Conservation (phyloP, 2,329 filamentous ascomycete species). For the Penicillium oxalicum region DNA sequence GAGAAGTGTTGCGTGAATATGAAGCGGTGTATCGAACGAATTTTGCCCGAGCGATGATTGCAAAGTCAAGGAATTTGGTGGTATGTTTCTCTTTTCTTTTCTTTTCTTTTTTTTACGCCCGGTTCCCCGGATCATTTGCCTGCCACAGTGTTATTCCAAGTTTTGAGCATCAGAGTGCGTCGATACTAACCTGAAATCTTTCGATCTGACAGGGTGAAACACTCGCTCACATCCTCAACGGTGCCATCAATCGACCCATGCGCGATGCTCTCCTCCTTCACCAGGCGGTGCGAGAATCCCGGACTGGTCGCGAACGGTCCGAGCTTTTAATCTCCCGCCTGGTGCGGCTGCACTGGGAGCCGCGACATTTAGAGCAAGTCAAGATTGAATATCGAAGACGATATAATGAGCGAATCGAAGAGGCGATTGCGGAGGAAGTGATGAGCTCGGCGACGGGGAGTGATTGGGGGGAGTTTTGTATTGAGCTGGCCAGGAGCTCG, state of each 20-base stretch:
- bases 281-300: conserved; percentile 75
- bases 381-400: conserved; percentile 74
- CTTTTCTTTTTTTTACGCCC: not conserved
- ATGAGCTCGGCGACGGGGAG: conserved; percentile 45
- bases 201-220: conserved; percentile 68
- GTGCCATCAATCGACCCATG: conserved; percentile 90
- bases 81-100: conserved; percentile 52
- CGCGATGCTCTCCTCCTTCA: conserved; percentile 86
- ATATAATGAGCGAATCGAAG: conserved; percentile 67
- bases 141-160: no score
- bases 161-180: no score
- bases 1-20: conserved; percentile 72
- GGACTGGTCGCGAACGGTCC: conserved; percentile 65
- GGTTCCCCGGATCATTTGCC: not conserved
- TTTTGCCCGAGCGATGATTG: conserved; percentile 80
- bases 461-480: conserved; percentile 72
- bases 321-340: conserved; percentile 84
- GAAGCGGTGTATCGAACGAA: conserved; percentile 68
- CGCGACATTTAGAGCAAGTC: conserved; percentile 69
- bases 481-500: conserved; percentile 50
- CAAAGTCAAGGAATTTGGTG: conserved; percentile 85
- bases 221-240: conserved; percentile 90
- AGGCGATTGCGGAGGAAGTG: conserved; percentile 71
- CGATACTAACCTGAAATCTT: no score
- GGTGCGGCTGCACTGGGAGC: conserved; percentile 89